These are phyloP conservation scores for Amphirosellinia nigrospora DNA, from an alignment of 495 filamentous ascomycete genomes.

Conservation along the genomic window DNA sequence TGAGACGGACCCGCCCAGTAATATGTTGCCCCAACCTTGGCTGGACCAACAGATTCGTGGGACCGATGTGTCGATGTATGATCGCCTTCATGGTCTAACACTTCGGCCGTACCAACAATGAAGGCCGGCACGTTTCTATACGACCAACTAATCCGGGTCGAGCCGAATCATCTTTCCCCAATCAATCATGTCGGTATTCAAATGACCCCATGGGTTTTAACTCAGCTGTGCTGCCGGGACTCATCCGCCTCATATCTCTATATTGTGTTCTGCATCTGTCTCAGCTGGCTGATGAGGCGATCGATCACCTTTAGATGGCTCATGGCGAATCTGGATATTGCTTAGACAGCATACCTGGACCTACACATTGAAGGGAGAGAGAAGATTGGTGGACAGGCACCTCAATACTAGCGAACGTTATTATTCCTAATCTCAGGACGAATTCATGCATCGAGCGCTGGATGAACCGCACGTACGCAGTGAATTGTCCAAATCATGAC, in stretches of 20 bases:
- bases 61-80: neutral
- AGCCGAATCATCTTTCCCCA: neutral
- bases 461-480: constrained; percentile 7
- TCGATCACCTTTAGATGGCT: constrained; percentile 9
- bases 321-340: constrained; percentile 12
- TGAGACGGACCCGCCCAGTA: constrained; percentile 15
- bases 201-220: neutral
- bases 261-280: constrained; percentile 4
- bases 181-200: constrained; percentile 14
- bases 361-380: neutral
- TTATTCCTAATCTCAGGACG: neutral
- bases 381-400: neutral
- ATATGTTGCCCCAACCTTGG: constrained; percentile 5
- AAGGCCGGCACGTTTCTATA: neutral
- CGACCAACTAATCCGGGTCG: neutral
- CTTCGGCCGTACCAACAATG: neutral
- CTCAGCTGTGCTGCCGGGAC: constrained; percentile 9
- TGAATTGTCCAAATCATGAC: constrained; percentile 10
- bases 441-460: constrained; percentile 9
- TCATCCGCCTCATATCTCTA: neutral
- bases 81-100: constrained; percentile 8
- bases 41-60: neutral
- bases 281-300: constrained; percentile 22
- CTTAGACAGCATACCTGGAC: neutral
- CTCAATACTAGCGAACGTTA: neutral